Base-by-base conservation (phyloP, 2,329 filamentous ascomycete species). In the Cladorrhinum sp. region DNA sequence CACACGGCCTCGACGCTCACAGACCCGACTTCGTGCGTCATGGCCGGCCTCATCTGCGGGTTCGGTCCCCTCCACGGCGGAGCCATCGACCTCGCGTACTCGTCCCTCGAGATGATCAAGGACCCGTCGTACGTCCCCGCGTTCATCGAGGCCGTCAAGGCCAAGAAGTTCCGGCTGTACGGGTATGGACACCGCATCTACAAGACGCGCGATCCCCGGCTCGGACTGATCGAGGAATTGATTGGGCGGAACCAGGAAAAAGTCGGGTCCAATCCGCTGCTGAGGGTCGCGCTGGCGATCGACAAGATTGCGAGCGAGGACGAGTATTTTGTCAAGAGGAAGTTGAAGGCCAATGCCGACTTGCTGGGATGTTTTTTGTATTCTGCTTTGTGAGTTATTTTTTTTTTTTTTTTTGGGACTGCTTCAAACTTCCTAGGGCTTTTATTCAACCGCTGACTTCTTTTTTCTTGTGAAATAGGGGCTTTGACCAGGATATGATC, bases 271-370 rank as follows among this genome's bases (percentile, higher is more conserved):
- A 46, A 59, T 26, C 57, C 57, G 50, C 50, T 59, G 2, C 36
- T 59, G 30, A 46, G 23, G 33, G 57, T 59, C 14, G 57, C 57
- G 20, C 30, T 59, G 20, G 57, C 57, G 3, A 52, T 59, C 9
- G 57, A 59, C 24, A 53, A 48, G 49, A 33, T 46, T 23, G 57
- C 57, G 7, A 54, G 28, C 20, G 20, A 53, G 36, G 57, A 59
- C 18, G 57, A 59, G 57, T 59, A 59, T n/a, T 59, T 59, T 48
- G 39, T 53, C 21, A 53, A 33, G 12, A 53, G 57, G 33, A 59
- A 54, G 49, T 48, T 59, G 26, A 48, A 48, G 30, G 49, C 57
- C 2, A 59, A 59, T 30, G 57, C 57, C 14, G 57, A 59, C 48
- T 30, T 59, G 23, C n/a, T 59, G 54, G 54, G 54, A 16, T 57